Percentiles rank a stretch among this genome's conserved stretches.
Evolutionary conservation across 352 stramenopile species (phyloP).

Genomic region (Phytophthora chlamydospora): DNA sequence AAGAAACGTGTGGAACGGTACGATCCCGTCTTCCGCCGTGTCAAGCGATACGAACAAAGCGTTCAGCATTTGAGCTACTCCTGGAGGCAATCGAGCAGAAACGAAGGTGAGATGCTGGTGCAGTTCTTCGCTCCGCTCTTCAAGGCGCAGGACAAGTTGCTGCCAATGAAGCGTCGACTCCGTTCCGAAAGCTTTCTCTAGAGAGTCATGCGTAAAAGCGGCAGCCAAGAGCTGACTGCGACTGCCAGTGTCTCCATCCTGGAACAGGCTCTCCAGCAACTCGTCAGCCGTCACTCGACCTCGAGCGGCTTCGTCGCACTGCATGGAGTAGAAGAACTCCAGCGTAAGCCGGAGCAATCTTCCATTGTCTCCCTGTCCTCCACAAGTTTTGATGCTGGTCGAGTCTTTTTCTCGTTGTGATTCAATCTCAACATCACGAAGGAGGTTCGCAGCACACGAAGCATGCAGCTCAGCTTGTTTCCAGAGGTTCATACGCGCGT

Average conservation of each 20-base stretch:
- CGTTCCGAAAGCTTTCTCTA: conserved; percentile 35
- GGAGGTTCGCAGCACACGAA: conserved; percentile 38
- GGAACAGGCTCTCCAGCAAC: conserved; percentile 12
- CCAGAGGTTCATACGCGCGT: conserved; percentile 67
- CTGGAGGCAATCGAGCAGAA: conserved; percentile 35
- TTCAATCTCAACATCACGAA: conserved; percentile 38
- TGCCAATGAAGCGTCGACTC: conserved; percentile 61
- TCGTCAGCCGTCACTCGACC: conserved; percentile 24
- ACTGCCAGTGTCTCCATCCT: conserved; percentile 3
- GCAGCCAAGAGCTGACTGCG: conserved; percentile 21
- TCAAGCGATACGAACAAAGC: conserved; percentile 50
- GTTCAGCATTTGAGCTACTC: conserved; percentile 23
- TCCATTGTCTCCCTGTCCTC: conserved; percentile 7
- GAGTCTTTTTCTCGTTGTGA: conserved; percentile 1
- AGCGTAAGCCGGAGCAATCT: conserved; percentile 27
- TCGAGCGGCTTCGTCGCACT: conserved; percentile 28
- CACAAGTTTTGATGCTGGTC: not conserved
- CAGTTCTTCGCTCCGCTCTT: conserved; percentile 40
- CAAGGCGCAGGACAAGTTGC: conserved; percentile 56
- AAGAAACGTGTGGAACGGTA: conserved; percentile 49
- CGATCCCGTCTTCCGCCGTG: conserved; percentile 47
- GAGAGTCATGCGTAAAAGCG: conserved; percentile 14
- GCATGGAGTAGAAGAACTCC: conserved; percentile 36
- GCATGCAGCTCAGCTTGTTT: conserved; percentile 68
- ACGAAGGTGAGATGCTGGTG: conserved; percentile 41